phyloP scores from a whole-genome alignment of 139 green algal genomes.

The Chlorella sp. region DNA sequence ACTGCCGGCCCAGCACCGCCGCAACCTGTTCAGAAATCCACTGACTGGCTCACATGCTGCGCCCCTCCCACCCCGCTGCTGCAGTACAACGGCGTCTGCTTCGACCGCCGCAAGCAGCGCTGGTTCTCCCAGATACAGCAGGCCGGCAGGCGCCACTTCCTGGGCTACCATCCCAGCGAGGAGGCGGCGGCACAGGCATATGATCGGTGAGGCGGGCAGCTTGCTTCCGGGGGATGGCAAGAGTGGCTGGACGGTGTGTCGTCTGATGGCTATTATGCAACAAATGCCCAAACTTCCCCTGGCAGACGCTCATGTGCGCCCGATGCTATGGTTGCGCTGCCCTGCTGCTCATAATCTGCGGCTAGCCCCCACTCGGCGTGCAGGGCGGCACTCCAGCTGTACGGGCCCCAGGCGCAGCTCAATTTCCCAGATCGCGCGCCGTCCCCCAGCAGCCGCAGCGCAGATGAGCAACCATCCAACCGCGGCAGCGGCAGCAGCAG shows the following conservation, averaged over 20 bases:
- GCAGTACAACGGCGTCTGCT: constrained; percentile 45
- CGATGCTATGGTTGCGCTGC: too few species aligned
- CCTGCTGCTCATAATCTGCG: too few species aligned
- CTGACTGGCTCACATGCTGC: too few species aligned
- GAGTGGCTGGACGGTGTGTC: too few species aligned
- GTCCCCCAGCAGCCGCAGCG: neutral
- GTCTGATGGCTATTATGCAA: too few species aligned
- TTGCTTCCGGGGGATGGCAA: too few species aligned
- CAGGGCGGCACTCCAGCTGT: constrained; percentile 4
- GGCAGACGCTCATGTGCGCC: too few species aligned
- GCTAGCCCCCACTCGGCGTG: too few species aligned
- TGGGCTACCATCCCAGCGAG: constrained; percentile 38
- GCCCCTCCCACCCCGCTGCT: neutral
- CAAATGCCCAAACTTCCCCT: too few species aligned
- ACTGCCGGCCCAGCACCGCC: too few species aligned
- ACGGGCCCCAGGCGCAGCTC: neutral
- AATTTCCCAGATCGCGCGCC: neutral
- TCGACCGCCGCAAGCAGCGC: constrained; percentile 44
- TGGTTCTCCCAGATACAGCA: constrained; percentile 51
- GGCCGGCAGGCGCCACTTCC: constrained; percentile 35
- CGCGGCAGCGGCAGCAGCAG: neutral
- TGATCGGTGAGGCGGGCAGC: constrained; percentile 14
- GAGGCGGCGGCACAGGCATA: constrained; percentile 27
- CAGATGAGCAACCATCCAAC: too few species aligned
- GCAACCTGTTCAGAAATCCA: too few species aligned